Percentiles rank a stretch among this genome's conserved stretches.
These are phyloP conservation scores for Balakata baccata DNA, from an alignment of 345 rosid species.

Conservation along the genomic window DNA sequence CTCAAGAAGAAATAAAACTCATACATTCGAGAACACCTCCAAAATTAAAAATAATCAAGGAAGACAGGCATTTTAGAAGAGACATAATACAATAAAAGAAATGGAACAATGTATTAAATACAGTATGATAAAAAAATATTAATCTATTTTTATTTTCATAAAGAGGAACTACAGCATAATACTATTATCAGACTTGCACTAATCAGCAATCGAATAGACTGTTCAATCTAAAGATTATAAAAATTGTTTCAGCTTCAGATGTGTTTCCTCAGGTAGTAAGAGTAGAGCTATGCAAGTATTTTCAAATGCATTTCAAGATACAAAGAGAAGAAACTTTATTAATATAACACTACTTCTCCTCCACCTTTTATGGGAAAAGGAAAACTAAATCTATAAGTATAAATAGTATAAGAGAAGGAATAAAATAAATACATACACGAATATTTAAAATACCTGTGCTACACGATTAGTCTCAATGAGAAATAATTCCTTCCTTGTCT, in stretches of 20 bases:
- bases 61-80: slow-evolving; percentile 1
- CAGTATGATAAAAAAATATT: background rate
- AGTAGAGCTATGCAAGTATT: background rate
- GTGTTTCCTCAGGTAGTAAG: slow-evolving; percentile 1
- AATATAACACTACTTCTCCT: background rate
- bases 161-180: background rate
- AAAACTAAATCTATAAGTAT: background rate
- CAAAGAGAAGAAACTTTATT: background rate
- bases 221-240: background rate
- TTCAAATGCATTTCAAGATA: background rate
- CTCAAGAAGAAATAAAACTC: background rate
- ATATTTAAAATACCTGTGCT: slow-evolving; percentile 59
- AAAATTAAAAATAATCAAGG: background rate
- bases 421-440: background rate
- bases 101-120: background rate
- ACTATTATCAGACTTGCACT: background rate
- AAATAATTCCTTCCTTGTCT: slow-evolving; percentile 71
- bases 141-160: background rate
- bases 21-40: background rate
- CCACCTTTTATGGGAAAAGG: background rate
- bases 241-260: background rate
- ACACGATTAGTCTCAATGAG: slow-evolving; percentile 81
- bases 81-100: background rate
- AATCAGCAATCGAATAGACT: background rate
- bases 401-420: background rate